Percentiles rank a stretch among this genome's conserved stretches.
Conservation (phyloP, 768 basidiomycete species). For the Lactifluus volemus region DNA sequence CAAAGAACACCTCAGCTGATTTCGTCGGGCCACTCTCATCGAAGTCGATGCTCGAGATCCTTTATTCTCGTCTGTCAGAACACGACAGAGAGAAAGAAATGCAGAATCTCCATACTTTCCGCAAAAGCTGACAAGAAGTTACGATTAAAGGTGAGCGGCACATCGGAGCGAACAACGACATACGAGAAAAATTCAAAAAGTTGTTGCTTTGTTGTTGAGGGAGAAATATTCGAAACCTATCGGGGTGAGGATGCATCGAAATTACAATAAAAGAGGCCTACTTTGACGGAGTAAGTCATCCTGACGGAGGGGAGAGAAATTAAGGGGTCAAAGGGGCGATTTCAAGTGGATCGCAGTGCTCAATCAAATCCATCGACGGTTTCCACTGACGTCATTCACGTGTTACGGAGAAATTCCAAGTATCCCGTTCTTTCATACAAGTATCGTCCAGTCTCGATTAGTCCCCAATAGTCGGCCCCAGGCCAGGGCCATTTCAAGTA, state of each 20-base stretch:
- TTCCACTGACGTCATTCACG: too few species aligned
- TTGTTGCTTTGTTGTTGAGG: conserved; percentile 54
- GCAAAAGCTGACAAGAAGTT: conserved; percentile 54
- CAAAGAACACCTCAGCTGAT: conserved; percentile 71
- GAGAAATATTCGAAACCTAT: conserved; percentile 66
- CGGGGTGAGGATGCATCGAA: background rate
- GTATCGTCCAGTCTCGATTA: too few species aligned
- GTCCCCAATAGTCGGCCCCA: too few species aligned
- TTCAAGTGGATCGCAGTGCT: too few species aligned
- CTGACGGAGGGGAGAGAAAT: background rate
- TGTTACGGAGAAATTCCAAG: too few species aligned
- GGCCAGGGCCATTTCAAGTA: too few species aligned
- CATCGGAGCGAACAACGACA: conserved; percentile 21
- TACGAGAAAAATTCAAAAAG: conserved; percentile 80
- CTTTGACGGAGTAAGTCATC: conserved; percentile 13
- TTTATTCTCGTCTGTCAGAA: conserved; percentile 25
- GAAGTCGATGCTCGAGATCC: conserved; percentile 59
- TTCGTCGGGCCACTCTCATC: conserved; percentile 33
- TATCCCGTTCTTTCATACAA: too few species aligned
- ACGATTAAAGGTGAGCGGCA: background rate
- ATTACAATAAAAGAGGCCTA: background rate
- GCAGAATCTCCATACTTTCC: conserved; percentile 52
- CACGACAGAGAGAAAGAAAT: background rate
- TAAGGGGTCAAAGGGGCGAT: too few species aligned
- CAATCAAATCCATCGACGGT: too few species aligned